Conservation (phyloP, 2,329 filamentous ascomycete genomes). For the Aspergillus amoenus region DNA sequence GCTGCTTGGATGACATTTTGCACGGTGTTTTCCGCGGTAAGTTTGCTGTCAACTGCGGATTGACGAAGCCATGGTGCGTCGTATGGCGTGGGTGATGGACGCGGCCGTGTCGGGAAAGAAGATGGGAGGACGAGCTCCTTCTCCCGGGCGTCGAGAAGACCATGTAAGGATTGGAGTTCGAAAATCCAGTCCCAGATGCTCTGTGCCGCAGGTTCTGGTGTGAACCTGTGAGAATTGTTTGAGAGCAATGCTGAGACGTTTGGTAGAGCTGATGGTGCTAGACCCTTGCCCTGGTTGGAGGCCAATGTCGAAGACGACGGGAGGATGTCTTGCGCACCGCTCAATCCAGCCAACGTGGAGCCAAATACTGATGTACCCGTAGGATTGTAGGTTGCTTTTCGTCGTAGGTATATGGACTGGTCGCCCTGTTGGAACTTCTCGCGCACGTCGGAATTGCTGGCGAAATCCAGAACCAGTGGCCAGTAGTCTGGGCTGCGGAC, state of each 20-base stretch:
- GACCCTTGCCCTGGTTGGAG: slow-evolving; percentile 25
- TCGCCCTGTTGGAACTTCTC: slow-evolving; percentile 62
- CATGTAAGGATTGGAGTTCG: slow-evolving; percentile 54
- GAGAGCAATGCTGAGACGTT: slow-evolving; percentile 25
- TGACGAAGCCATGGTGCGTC: slow-evolving; percentile 54
- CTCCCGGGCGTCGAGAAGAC: slow-evolving; percentile 62
- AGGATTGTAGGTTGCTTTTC: slow-evolving; percentile 66
- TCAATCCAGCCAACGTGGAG: slow-evolving; percentile 72
- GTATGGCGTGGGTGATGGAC: slow-evolving; percentile 40
- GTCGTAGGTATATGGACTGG: slow-evolving; percentile 72
- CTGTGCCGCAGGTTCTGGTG: slow-evolving; percentile 32
- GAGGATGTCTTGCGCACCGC: slow-evolving; percentile 54
- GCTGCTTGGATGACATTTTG: slow-evolving; percentile 33
- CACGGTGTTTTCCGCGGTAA: slow-evolving; percentile 61
- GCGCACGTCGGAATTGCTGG: slow-evolving; percentile 59
- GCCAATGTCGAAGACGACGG: slow-evolving; percentile 28
- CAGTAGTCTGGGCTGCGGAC: slow-evolving; percentile 64
- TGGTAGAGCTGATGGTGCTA: slow-evolving; percentile 24
- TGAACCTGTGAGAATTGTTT: slow-evolving; percentile 16
- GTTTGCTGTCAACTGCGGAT: slow-evolving; percentile 68
- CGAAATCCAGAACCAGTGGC: slow-evolving; percentile 77
- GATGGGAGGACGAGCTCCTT: slow-evolving; percentile 60
- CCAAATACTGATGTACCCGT: slow-evolving; percentile 63
- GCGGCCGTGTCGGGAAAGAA: slow-evolving; percentile 31
- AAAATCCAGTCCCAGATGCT: slow-evolving; percentile 74